phyloP scores from a whole-genome alignment of 805 yeast species.

The Kuraishia floccosa region DNA sequence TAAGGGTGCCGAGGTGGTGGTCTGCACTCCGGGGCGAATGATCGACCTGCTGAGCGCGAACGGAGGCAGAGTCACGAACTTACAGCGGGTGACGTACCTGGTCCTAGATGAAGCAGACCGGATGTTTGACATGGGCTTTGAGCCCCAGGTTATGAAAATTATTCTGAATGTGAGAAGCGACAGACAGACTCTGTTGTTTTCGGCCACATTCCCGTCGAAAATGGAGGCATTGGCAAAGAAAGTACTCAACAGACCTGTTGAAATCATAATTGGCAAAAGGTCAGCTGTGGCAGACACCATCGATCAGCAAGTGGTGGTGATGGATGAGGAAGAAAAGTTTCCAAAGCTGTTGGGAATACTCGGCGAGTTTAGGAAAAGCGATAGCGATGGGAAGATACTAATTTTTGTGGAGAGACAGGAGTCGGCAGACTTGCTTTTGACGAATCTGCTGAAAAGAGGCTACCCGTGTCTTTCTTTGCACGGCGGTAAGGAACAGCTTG shows the following conservation, averaged over 20 bases:
- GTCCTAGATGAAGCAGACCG: constrained; percentile 95
- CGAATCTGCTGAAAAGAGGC: constrained; percentile 38
- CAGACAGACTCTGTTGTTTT: constrained; percentile 79
- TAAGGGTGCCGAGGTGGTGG: constrained; percentile 67
- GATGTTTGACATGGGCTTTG: constrained; percentile 95
- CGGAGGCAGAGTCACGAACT: constrained; percentile 60
- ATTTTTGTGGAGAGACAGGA: constrained; percentile 85
- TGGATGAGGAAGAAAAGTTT: constrained; percentile 47
- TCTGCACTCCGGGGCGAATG: constrained; percentile 93
- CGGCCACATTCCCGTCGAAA: constrained; percentile 85
- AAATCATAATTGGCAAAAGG: constrained; percentile 69
- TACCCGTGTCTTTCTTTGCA: constrained; percentile 63
- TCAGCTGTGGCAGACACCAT: constrained; percentile 78
- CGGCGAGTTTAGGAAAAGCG: constrained; percentile 26
- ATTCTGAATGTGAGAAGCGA: constrained; percentile 72
- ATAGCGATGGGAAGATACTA: constrained; percentile 40
- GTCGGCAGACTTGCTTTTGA: constrained; percentile 64
- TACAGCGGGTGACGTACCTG: constrained; percentile 64
- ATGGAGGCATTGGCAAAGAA: constrained; percentile 67
- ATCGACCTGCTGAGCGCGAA: constrained; percentile 84
- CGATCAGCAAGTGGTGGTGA: constrained; percentile 55
- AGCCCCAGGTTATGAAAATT: constrained; percentile 84
- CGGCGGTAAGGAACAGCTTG: constrained; percentile 86
- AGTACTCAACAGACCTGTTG: constrained; percentile 53
- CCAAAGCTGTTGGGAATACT: constrained; percentile 39